Conservation (phyloP, 2,329 filamentous ascomycete genomes). For the Daldinia sp. region DNA sequence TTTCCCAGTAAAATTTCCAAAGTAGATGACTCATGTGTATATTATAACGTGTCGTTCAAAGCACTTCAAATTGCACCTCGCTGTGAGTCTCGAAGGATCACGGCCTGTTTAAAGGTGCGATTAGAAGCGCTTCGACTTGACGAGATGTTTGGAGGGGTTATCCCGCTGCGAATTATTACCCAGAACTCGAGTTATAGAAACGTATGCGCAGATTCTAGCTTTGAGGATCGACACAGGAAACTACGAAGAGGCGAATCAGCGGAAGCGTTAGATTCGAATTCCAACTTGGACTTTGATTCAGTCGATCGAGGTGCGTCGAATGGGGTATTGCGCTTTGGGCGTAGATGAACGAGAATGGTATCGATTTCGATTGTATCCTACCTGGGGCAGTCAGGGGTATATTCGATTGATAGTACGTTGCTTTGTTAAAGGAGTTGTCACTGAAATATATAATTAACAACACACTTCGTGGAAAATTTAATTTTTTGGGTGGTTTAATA, state of each 20-base stretch:
- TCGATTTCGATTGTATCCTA: slow-evolving; percentile 11
- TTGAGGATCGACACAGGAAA: not conserved
- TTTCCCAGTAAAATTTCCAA: slow-evolving; percentile 96
- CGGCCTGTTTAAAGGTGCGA: slow-evolving; percentile 89
- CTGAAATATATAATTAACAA: not conserved
- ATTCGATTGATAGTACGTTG: not conserved
- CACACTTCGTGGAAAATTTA: not conserved
- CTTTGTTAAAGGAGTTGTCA: not conserved
- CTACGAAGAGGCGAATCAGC: not conserved
- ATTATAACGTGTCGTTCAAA: slow-evolving; percentile 51
- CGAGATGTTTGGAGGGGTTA: slow-evolving; percentile 18
- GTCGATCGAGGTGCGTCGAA: not conserved
- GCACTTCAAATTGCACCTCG: slow-evolving; percentile 77
- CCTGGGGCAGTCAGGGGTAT: not conserved
- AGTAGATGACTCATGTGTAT: slow-evolving; percentile 92
- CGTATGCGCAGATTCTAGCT: slow-evolving; percentile 7
- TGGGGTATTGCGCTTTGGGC: not conserved
- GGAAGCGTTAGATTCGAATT: slow-evolving; percentile 1
- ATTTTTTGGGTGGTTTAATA: not conserved
- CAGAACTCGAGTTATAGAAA: not conserved
- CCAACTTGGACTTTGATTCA: slow-evolving; percentile 1
- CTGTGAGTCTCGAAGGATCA: slow-evolving; percentile 84
- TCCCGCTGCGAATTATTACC: slow-evolving; percentile 12
- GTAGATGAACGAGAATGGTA: not conserved
- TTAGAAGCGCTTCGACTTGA: slow-evolving; percentile 49